Base-by-base conservation (phyloP, 1,139 yeast species). In the Pichia sp. region DNA sequence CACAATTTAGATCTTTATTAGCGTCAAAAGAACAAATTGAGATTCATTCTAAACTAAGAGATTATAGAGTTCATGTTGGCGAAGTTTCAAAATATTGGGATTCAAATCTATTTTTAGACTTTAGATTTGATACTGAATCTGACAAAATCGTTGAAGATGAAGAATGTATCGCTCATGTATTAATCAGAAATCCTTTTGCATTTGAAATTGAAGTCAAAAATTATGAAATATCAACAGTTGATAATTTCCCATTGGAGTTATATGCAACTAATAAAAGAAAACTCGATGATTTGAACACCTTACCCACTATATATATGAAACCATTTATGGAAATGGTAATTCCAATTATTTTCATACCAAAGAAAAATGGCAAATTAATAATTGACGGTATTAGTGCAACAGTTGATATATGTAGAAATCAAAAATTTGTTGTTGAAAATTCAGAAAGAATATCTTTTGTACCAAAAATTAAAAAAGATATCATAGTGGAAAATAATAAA, bases 161-260 rank as follows among this genome's bases (percentile, higher is more conserved):
- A 45, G 64, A 71, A 13, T 73, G 74, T 30, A 80, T 76, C 53
- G 66, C 84, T 29, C 65, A 70, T 20, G 68, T 87, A 1, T 69
- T 73, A 3, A 59, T 92, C 11, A 92, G 85, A 59, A 92, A 92
- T 60, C 96, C 96, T 2, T 88, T 80, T 66, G 77, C 79, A 12
- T 88, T 87, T 63, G 88, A 83, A 44, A 66, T 90, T 12, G 83
- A 80, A 41, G 68, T 92, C 4, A 69, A 70, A 32, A 79, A 79
- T 43, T 62, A 87, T 3, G 63, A 67, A 39, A 65, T 82, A 3
- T 69, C 68, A 0, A 63, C 76, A 63, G 18, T 54, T 9, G 61
- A 65, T 16, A 56, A 48, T 5, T 62, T 65, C 42, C 43, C 50
- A 20, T 15, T 53, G 11, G 45, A 45, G 9, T 8, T 45, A 7